These are phyloP conservation scores for Rhododendron ovatum DNA, from an alignment of 148 eudicot species.

Conservation along the genomic window DNA sequence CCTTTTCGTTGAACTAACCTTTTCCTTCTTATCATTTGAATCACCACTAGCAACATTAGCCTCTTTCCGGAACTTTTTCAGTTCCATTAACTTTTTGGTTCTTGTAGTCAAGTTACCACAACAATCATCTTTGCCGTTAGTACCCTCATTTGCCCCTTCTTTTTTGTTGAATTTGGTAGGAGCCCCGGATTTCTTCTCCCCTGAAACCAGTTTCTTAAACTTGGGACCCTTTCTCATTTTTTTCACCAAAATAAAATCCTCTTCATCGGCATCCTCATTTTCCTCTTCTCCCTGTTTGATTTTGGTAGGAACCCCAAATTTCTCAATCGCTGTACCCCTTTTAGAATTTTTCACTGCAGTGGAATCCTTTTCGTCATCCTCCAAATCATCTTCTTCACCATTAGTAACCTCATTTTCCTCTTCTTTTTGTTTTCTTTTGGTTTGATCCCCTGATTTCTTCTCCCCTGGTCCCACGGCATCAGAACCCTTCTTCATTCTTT, in stretches of 20 bases:
- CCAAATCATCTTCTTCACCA: neutral
- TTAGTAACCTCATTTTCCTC: too few relatives aligned
- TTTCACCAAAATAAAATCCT: neutral
- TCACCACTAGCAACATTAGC: neutral
- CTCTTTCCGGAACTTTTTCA: neutral
- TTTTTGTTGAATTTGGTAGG: too few relatives aligned
- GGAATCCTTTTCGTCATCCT: neutral
- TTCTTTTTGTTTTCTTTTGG: too few relatives aligned
- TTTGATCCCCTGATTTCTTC: too few relatives aligned
- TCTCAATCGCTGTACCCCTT: neutral
- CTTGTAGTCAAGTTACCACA: neutral
- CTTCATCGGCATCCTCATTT: neutral
- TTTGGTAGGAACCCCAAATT: neutral
- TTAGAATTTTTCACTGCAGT: neutral
- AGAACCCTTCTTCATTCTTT: too few relatives aligned
- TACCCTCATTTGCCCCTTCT: neutral
- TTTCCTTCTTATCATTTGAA: neutral
- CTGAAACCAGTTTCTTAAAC: neutral
- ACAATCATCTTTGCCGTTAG: neutral
- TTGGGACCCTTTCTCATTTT: neutral
- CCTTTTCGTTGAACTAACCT: slow-evolving; percentile 2
- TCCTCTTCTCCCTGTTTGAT: neutral
- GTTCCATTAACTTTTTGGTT: neutral
- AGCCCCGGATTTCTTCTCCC: neutral
- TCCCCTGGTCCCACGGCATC: too few relatives aligned